A percentile compares a stretch with the other conserved stretches of the same genome.
phyloP scores from a whole-genome alignment of 169 alveolate species.

The Eimeria maxima region DNA sequence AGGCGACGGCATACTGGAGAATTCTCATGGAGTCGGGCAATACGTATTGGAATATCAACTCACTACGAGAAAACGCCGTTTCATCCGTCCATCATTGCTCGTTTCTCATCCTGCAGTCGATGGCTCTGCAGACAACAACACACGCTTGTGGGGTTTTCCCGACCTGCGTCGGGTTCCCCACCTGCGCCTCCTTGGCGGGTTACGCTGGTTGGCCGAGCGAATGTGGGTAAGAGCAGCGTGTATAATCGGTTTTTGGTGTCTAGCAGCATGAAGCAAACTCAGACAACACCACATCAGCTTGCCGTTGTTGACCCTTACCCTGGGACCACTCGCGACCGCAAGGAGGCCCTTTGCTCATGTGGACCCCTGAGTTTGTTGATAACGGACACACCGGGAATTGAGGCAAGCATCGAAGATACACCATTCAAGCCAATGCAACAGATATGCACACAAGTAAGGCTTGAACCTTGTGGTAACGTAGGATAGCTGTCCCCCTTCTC shows the following conservation, averaged over 20 bases:
- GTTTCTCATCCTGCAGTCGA: not conserved
- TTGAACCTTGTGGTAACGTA: not conserved
- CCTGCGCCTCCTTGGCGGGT: conserved; percentile 28
- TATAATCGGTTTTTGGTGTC: conserved; percentile 87
- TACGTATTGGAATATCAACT: not conserved
- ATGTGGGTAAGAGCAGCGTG: conserved; percentile 89
- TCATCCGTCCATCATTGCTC: not conserved
- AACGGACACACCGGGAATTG: conserved; percentile 90
- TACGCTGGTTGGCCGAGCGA: conserved; percentile 86
- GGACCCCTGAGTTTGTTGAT: conserved; percentile 71
- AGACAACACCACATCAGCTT: conserved; percentile 10
- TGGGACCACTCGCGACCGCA: conserved; percentile 89
- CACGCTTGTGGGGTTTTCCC: not conserved
- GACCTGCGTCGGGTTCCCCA: not conserved
- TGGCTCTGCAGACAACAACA: not conserved
- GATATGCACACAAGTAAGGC: conserved; percentile 49
- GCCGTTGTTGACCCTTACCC: conserved; percentile 81
- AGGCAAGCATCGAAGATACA: conserved; percentile 7
- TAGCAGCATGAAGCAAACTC: not conserved
- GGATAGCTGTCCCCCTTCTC: not conserved
- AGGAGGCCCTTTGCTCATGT: conserved; percentile 82
- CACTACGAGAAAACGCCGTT: not conserved
- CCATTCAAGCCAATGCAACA: not conserved
- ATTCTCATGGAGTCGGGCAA: not conserved
- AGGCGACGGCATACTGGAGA: not conserved